phyloP scores from a whole-genome alignment of 2,329 filamentous ascomycete genomes.

The Xylaria sp. region DNA sequence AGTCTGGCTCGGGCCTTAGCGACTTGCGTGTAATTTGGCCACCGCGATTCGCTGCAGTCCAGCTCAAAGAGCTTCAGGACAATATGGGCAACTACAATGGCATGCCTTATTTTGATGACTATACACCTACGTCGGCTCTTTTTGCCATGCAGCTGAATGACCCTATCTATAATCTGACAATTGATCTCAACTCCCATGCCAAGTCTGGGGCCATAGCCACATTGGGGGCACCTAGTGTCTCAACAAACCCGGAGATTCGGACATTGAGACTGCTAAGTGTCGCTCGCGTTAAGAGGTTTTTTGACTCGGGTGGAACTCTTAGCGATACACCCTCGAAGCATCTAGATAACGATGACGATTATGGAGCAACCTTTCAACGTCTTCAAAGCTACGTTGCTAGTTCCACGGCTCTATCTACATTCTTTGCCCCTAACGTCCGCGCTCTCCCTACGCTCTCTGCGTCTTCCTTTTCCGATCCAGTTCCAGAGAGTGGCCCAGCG shows the following conservation, averaged over 20 bases:
- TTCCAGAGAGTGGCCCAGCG: background rate
- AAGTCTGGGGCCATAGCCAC: background rate
- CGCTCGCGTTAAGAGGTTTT: background rate
- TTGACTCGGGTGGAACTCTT: background rate
- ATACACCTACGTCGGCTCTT: slow-evolving; percentile 12
- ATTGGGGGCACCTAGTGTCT: background rate
- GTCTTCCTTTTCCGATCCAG: background rate
- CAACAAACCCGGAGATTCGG: slow-evolving; percentile 2
- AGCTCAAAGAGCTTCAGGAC: slow-evolving; percentile 1
- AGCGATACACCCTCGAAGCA: slow-evolving; percentile 3
- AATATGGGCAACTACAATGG: background rate
- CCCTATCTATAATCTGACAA: slow-evolving; percentile 20
- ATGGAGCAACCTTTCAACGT: slow-evolving; percentile 14
- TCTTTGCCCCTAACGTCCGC: slow-evolving; percentile 12
- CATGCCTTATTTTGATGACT: slow-evolving; percentile 8
- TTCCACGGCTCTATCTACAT: background rate
- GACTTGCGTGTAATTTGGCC: slow-evolving; percentile 14
- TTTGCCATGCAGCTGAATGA: slow-evolving; percentile 25
- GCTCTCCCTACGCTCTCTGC: background rate
- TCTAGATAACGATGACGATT: slow-evolving; percentile 14
- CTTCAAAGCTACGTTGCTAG: background rate
- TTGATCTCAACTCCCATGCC: background rate
- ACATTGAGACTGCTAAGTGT: background rate
- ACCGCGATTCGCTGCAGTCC: background rate
- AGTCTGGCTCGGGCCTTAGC: background rate